phyloP scores from a whole-genome alignment of 805 yeast genomes.

The Metschnikowia corniflorae region DNA sequence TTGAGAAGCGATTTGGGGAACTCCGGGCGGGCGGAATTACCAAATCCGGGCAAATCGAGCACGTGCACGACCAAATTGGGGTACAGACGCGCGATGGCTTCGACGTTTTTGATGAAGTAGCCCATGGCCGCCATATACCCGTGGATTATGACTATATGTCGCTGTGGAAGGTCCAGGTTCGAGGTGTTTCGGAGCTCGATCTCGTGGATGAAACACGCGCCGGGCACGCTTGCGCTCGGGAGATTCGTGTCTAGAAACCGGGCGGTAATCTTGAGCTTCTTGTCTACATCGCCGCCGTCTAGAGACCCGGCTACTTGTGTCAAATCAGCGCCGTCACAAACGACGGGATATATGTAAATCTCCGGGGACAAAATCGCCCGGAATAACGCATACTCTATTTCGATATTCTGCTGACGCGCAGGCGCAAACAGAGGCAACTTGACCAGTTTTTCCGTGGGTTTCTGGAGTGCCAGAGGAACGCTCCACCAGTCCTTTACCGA shows the following conservation, averaged over 20 bases:
- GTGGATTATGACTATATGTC: slow-evolving; percentile 34
- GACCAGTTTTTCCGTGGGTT: slow-evolving; percentile 13
- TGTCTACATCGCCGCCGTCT: background rate
- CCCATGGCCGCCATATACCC: slow-evolving; percentile 47
- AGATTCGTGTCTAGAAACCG: slow-evolving; percentile 29
- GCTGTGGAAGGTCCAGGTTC: slow-evolving; percentile 8
- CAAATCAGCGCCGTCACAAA: slow-evolving; percentile 1
- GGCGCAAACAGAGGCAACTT: slow-evolving; percentile 7
- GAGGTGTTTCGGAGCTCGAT: slow-evolving; percentile 27
- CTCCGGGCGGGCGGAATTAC: slow-evolving; percentile 39
- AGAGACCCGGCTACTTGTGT: background rate
- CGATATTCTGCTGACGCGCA: slow-evolving; percentile 25
- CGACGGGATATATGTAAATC: slow-evolving; percentile 24
- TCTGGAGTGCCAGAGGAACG: slow-evolving; percentile 23
- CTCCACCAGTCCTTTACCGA: slow-evolving; percentile 41
- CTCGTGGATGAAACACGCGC: slow-evolving; percentile 34
- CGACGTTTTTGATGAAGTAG: slow-evolving; percentile 38
- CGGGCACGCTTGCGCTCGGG: slow-evolving; percentile 15
- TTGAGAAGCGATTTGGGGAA: slow-evolving; percentile 31
- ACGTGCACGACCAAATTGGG: slow-evolving; percentile 36
- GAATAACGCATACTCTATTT: slow-evolving; percentile 34
- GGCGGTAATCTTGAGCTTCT: slow-evolving; percentile 7
- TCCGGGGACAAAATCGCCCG: slow-evolving; percentile 31
- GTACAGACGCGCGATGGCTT: slow-evolving; percentile 25
- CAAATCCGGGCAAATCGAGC: slow-evolving; percentile 43